These are phyloP conservation scores for Ceratobasidium sp. DNA, from an alignment of 1,284 basidiomycete genomes.

Conservation along the genomic window DNA sequence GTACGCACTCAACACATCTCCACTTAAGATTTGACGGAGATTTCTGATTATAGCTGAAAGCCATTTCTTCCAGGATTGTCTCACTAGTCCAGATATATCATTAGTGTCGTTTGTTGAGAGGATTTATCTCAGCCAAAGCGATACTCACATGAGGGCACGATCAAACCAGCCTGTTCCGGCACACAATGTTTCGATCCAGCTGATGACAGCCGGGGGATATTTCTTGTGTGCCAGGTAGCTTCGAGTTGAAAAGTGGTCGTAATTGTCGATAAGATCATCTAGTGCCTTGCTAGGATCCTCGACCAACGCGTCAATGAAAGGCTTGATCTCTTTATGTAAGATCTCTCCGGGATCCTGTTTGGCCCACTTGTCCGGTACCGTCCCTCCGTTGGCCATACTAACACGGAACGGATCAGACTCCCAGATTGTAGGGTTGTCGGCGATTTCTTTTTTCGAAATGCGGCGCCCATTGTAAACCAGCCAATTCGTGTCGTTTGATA, in stretches of 20 bases:
- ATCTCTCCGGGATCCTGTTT: neutral
- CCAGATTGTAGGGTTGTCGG: neutral
- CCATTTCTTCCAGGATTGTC: conserved; percentile 20
- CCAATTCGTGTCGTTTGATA: neutral
- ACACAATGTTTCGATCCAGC: conserved; percentile 21
- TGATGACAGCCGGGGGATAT: neutral
- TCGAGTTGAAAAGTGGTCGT: conserved; percentile 17
- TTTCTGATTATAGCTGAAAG: conserved; percentile 4
- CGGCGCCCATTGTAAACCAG: conserved; percentile 7
- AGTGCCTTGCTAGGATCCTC: neutral
- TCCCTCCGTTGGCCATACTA: neutral
- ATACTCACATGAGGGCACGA: conserved; percentile 19
- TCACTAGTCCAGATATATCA: too few species aligned
- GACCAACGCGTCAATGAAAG: neutral
- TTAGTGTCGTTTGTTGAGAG: too few species aligned
- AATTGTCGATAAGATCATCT: neutral
- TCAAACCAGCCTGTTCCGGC: conserved; percentile 24
- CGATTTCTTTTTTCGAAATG: neutral
- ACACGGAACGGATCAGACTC: neutral
- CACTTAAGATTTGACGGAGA: neutral
- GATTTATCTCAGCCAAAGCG: too few species aligned
- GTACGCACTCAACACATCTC: conserved; percentile 15
- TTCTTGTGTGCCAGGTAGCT: neutral
- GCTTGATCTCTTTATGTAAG: neutral
- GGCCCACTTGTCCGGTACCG: neutral